Conservation (phyloP, 2,329 filamentous ascomycete species). For the Fusarium decemcellulare region DNA sequence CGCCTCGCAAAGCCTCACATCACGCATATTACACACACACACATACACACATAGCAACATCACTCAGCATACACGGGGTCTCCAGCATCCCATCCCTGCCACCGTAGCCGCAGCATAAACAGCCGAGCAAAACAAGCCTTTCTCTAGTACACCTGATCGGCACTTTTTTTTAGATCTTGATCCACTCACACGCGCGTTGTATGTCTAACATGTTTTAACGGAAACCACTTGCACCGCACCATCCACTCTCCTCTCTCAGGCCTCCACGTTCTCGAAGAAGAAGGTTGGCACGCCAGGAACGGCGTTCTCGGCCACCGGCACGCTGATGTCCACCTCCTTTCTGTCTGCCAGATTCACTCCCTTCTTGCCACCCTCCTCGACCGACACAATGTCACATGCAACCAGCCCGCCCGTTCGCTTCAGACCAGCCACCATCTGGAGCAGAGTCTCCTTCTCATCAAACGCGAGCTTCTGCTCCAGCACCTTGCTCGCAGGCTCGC, state of each 20-base stretch:
- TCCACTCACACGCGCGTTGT: conserved; percentile 14
- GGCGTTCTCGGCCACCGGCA: conserved; percentile 76
- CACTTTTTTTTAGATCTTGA: conserved; percentile 19
- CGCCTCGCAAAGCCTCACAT: too few species aligned
- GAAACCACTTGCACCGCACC: conserved; percentile 9
- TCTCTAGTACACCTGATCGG: conserved; percentile 4
- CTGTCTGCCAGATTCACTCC: conserved; percentile 68
- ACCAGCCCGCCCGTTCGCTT: conserved; percentile 81
- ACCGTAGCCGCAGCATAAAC: neutral
- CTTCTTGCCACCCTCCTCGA: conserved; percentile 79
- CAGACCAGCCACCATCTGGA: conserved; percentile 84
- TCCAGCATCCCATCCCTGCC: neutral
- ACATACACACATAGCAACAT: neutral
- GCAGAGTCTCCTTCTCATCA: conserved; percentile 83
- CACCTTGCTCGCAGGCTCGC: conserved; percentile 76
- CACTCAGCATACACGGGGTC: neutral
- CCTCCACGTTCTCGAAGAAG: conserved; percentile 84
- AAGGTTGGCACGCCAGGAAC: conserved; percentile 88
- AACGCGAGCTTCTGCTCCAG: conserved; percentile 90
- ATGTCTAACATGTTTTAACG: conserved; percentile 27
- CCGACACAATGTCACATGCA: conserved; percentile 78
- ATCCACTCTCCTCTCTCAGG: conserved; percentile 32
- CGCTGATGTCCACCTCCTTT: conserved; percentile 70
- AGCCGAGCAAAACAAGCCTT: conserved; percentile 9
- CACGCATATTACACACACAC: too few species aligned